These are phyloP conservation scores for Lycium barbarum DNA, from an alignment of 257 asterid genomes.

Conservation along the genomic window DNA sequence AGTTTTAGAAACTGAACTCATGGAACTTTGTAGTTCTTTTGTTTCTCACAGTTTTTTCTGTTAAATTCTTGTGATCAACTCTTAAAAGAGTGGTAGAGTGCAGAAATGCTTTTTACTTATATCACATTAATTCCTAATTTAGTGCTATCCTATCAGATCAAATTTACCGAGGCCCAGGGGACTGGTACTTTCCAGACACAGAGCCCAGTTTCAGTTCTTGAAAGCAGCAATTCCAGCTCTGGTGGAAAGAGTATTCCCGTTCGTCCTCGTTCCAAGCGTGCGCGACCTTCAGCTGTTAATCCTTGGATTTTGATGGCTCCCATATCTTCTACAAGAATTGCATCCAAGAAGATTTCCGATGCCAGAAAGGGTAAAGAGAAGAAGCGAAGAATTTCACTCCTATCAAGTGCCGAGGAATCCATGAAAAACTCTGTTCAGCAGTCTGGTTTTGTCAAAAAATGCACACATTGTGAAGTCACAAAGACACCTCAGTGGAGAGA, in stretches of 20 bases:
- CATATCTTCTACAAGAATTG: slow-evolving; percentile 30
- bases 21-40: too few relatives aligned
- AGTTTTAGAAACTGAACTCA: too few relatives aligned
- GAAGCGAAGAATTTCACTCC: slow-evolving; percentile 39
- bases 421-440: slow-evolving; percentile 7
- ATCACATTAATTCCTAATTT: slow-evolving; percentile 33
- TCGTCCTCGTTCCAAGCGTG: slow-evolving; percentile 69
- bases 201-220: slow-evolving; percentile 83
- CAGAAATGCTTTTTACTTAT: slow-evolving; percentile 10
- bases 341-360: slow-evolving; percentile 42
- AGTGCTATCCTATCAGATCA: slow-evolving; percentile 36
- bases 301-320: slow-evolving; percentile 66
- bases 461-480: slow-evolving; percentile 79
- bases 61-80: too few relatives aligned
- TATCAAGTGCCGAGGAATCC: slow-evolving; percentile 20
- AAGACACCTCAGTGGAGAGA: slow-evolving; percentile 95
- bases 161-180: slow-evolving; percentile 41
- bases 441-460: slow-evolving; percentile 44
- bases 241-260: slow-evolving; percentile 56
- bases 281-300: slow-evolving; percentile 54
- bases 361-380: slow-evolving; percentile 45
- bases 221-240: slow-evolving; percentile 56
- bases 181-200: slow-evolving; percentile 55
- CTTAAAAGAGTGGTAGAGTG: slow-evolving; percentile 23
- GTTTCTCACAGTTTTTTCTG: too few relatives aligned